Base-by-base conservation (phyloP, 176 grass and related monocot species). In the Aegilops bicornis region DNA sequence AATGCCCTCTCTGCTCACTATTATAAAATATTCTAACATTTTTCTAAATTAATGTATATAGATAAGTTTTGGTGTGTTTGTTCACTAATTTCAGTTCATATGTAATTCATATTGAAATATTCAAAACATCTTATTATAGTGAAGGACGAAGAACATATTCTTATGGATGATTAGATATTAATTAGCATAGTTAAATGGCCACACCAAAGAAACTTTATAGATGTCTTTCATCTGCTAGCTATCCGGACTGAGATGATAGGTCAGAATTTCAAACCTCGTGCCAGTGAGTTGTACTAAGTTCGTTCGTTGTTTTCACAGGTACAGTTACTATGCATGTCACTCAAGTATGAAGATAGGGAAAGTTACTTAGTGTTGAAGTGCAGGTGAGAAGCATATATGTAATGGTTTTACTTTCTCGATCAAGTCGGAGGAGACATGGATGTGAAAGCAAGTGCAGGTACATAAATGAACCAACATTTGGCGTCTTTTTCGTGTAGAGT, bases 401-500 rank as follows among this genome's bases (percentile, higher is more conserved):
- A 87, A 87, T 87, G 89, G 87, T 87, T 91, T 86, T 91, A 80
- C 89, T 91, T 91, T 87, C 81, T 72, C n/a, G 36, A 79, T 84
- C 76, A 80, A 87, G 75, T 87, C 81, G 84, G 85, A 90, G 69
- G 75, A 84, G 85, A 80, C 85, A 91, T 76, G 76, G 85, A 87
- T 87, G 76, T 76, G 89, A 91, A 87, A 87, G 85, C 76, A 91
- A 87, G 76, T 80, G 59, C 47, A 87, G 89, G 76, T 80, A 84
- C 89, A 84, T 80, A 80, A 91, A 87, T 37, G 85, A 90, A 87
- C 39, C 19, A 91, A 84, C 81, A 91, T 84, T 80, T 76, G 81
- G 89, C 68, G 81, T 80, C 76, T 87, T 84, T 90, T 91, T 79
- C n/a, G 67, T 75, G 77, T 83, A 83, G 59, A 80, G 76, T 47